Evolutionary conservation across 768 basidiomycete genomes (phyloP), one percentile per base, ranked within the genome.

Genomic region (Trametes gibbosa): DNA sequence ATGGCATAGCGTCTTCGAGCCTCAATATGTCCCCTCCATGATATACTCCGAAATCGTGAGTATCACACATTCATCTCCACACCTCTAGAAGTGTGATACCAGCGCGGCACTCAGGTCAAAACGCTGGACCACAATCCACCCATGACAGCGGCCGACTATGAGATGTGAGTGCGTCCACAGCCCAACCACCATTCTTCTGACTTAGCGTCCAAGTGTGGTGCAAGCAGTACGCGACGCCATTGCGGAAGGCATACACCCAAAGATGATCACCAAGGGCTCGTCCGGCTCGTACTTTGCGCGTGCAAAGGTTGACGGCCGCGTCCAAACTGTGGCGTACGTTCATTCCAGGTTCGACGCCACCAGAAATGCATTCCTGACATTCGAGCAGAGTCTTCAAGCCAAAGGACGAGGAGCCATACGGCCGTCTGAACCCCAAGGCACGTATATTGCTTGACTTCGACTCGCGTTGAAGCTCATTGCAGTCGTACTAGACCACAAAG

Each of bases 261-360:
- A 93, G 71, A 90, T 95, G 84, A 95, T 95, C 50, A 73, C 83
- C 5, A 94, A 93, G 67, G 94, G 94, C 12, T 92, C 90, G 2
- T 91, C 89, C 5, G 94, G 94, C 0, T 92, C 90, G 46, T 96
- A 96, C 73, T 95, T 95, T 72, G 92, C 90, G n/a, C 84, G 90
- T 57, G 83, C 86, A 1, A 92, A 88, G 73, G 75, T 78, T n/a
- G 88, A 90, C 14, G 88, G 87, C 21, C 77, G 80, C 45, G 81
- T 92, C 7, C 87, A 89, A 62, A 92, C 89, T 14, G 86, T 93
- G 43, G 90, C 87, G 90, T 58, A 23, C 25, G 43, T 40, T 43
- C 9, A 23, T 13, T 13, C 39, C 17, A 7, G 23, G 34, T 21
- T 2, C 35, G 16, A 32, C 16, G 19, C 19, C 5, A 32, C 17